Evolutionary conservation across 139 green algal species (phyloP).

Genomic region (Asterochloris sp.): DNA sequence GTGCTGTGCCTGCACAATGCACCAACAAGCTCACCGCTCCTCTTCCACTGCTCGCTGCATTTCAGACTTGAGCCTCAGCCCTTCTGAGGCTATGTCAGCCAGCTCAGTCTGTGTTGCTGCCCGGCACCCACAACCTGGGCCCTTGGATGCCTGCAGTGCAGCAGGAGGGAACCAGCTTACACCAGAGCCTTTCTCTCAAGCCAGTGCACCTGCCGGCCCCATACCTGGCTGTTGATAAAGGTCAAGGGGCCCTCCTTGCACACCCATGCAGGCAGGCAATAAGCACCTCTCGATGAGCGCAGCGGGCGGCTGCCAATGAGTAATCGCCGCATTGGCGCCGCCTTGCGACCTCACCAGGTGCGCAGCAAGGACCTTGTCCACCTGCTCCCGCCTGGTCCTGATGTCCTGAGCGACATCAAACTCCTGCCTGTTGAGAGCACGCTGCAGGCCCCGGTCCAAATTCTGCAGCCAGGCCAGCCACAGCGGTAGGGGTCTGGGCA

Average conservation of each 20-base stretch:
- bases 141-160: slow-evolving; percentile 49
- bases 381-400: slow-evolving; percentile 44
- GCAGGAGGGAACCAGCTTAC: too few species aligned
- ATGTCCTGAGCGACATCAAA: slow-evolving; percentile 68
- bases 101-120: slow-evolving; percentile 20
- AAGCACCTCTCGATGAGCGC: too few species aligned
- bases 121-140: slow-evolving; percentile 36
- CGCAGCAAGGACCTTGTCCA: slow-evolving; percentile 25
- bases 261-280: too few species aligned
- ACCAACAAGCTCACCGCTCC: slow-evolving; percentile 35
- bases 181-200: too few species aligned
- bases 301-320: background rate
- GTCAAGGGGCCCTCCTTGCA: too few species aligned
- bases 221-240: too few species aligned
- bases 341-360: slow-evolving; percentile 1
- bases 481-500: background rate
- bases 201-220: too few species aligned
- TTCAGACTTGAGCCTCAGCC: slow-evolving; percentile 53
- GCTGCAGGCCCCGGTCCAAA: slow-evolving; percentile 66
- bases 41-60: slow-evolving; percentile 59
- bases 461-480: slow-evolving; percentile 2
- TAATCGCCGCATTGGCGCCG: background rate
- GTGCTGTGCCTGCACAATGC: too few species aligned
- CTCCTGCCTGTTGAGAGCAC: slow-evolving; percentile 71
- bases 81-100: slow-evolving; percentile 53